These are phyloP conservation scores for Pseudozyma tsukubaensis DNA, from an alignment of 1,284 basidiomycete species.

Conservation along the genomic window DNA sequence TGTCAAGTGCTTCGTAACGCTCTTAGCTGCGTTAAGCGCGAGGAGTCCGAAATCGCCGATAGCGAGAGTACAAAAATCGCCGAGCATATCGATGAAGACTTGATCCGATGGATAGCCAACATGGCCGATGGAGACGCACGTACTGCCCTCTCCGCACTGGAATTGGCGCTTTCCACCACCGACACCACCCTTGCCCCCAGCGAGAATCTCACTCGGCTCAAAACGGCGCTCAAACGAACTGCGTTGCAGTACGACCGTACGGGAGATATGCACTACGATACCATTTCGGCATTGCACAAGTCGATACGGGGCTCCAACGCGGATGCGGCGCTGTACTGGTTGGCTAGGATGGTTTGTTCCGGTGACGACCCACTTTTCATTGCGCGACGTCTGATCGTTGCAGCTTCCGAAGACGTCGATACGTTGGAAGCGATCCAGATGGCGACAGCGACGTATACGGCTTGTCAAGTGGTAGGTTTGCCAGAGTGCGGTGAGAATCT, in stretches of 20 bases:
- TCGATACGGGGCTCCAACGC: conserved; percentile 82
- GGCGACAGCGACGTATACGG: conserved; percentile 58
- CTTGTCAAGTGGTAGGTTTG: conserved; percentile 78
- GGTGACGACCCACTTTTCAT: conserved; percentile 90
- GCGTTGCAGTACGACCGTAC: conserved; percentile 64
- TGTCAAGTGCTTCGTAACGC: conserved; percentile 52
- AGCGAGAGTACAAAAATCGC: background rate
- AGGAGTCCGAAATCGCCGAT: background rate
- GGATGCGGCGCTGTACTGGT: conserved; percentile 87
- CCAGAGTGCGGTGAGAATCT: conserved; percentile 73
- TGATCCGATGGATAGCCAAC: conserved; percentile 61
- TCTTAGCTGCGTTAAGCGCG: conserved; percentile 29
- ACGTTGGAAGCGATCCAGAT: conserved; percentile 74
- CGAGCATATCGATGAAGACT: conserved; percentile 63
- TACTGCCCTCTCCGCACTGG: conserved; percentile 57
- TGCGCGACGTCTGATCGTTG: conserved; percentile 82
- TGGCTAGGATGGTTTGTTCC: conserved; percentile 69
- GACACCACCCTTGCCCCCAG: conserved; percentile 22
- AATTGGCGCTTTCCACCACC: conserved; percentile 56
- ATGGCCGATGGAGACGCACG: conserved; percentile 65
- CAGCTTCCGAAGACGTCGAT: conserved; percentile 87
- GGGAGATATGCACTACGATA: conserved; percentile 76
- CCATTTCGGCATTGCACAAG: conserved; percentile 89
- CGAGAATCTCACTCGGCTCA: conserved; percentile 42
- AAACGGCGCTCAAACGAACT: conserved; percentile 52